Conservation (phyloP, 1,284 basidiomycete species). For the Amylostereum chailletii region DNA sequence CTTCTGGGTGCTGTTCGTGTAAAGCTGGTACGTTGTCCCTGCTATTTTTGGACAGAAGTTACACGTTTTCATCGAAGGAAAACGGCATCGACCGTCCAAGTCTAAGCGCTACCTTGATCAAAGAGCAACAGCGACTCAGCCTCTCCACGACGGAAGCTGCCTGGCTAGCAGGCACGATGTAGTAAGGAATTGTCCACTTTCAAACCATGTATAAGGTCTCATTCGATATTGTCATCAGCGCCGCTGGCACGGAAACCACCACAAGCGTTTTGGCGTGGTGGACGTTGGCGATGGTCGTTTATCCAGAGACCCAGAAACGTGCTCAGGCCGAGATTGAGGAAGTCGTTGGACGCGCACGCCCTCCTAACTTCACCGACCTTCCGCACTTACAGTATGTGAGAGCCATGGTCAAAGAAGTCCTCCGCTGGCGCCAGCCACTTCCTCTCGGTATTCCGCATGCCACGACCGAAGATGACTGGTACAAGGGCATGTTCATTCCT, state of each 20-base stretch:
- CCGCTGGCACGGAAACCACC: background rate
- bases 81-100: background rate
- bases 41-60: background rate
- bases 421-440: background rate
- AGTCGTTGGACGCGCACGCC: background rate
- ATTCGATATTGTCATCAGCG: background rate
- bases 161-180: background rate
- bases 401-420: background rate
- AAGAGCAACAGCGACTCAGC: background rate
- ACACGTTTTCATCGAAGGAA: background rate
- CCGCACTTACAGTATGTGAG: background rate
- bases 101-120: background rate
- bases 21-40: background rate
- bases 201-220: too few species aligned
- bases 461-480: background rate
- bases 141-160: background rate
- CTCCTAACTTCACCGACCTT: background rate
- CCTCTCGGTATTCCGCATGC: background rate
- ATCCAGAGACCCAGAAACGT: background rate
- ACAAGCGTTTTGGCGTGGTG: background rate
- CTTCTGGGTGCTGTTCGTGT: background rate
- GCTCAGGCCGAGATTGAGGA: background rate
- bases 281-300: background rate
- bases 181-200: background rate
- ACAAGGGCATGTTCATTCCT: conserved; percentile 1